Conservation (phyloP, 192 early-diverging fungal genomes). For the Podila epigama region DNA sequence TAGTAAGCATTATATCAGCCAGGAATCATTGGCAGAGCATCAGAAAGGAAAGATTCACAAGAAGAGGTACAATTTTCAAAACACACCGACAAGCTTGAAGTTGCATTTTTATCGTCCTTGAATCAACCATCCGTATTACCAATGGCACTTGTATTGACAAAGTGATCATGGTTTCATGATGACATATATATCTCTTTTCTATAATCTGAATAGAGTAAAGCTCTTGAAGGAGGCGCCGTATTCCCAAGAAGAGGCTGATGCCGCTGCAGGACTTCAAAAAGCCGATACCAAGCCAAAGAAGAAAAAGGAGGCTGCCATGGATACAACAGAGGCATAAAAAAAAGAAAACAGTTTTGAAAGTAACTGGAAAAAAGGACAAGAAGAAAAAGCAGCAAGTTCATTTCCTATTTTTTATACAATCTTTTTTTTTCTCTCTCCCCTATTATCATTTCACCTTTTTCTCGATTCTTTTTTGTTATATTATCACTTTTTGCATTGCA, state of each 20-base stretch:
- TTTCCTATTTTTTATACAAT: neutral
- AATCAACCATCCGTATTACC: no score
- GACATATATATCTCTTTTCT: neutral
- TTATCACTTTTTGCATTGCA: slow-evolving; percentile 23
- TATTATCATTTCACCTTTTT: neutral
- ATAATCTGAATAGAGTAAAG: slow-evolving; percentile 64
- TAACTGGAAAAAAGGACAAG: neutral
- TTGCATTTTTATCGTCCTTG: neutral
- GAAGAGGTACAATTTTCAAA: slow-evolving; percentile 66
- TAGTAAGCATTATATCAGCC: slow-evolving; percentile 77
- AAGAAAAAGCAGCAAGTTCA: neutral
- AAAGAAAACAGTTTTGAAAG: neutral
- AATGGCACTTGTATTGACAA: neutral
- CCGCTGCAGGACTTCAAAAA: slow-evolving; percentile 66
- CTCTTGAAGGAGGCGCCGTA: slow-evolving; percentile 84
- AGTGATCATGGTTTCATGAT: neutral
- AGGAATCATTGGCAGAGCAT: slow-evolving; percentile 70
- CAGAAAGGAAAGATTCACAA: slow-evolving; percentile 85
- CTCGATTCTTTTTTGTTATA: neutral
- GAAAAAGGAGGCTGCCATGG: slow-evolving; percentile 34
- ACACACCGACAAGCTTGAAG: neutral
- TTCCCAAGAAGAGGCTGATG: slow-evolving; percentile 90
- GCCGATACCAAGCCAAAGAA: slow-evolving; percentile 58
- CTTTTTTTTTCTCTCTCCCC: slow-evolving; percentile 1
- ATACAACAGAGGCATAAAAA: neutral